Conservation (phyloP, 169 alveolate genomes). For the Perkinsus marinus region DNA sequence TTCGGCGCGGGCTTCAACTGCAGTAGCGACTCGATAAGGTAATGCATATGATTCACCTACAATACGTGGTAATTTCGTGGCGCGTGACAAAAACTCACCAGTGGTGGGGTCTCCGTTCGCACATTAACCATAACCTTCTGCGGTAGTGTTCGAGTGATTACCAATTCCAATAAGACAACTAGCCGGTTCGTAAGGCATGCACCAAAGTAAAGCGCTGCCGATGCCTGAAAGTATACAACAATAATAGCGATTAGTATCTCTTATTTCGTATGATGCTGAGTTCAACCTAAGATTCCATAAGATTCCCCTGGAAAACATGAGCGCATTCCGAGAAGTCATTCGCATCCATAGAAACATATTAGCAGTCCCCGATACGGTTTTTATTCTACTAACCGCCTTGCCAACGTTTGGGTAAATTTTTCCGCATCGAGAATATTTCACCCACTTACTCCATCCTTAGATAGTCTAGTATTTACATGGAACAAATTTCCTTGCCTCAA, state of each 20-base stretch:
- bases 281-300: neutral
- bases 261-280: neutral
- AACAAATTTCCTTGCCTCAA: slow-evolving; percentile 5
- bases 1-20: neutral
- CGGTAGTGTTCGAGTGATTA: slow-evolving; percentile 15
- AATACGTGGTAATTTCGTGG: neutral
- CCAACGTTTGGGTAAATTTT: slow-evolving; percentile 14
- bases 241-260: neutral
- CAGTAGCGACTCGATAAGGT: neutral
- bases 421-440: neutral
- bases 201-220: slow-evolving; percentile 20
- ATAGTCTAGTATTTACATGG: neutral
- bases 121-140: slow-evolving; percentile 16
- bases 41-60: neutral
- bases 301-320: neutral
- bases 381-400: slow-evolving; percentile 14
- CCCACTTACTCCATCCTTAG: neutral
- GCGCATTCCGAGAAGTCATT: neutral
- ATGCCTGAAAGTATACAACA: neutral
- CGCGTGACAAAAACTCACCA: slow-evolving; percentile 2
- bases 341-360: too few relatives aligned
- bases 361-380: slow-evolving; percentile 1
- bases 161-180: slow-evolving; percentile 24
- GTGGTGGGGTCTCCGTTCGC: slow-evolving; percentile 24
- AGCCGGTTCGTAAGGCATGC: slow-evolving; percentile 28